These are phyloP conservation scores for Paramecium biaurelia DNA, from an alignment of 73 alveolate genomes.

Conservation along the genomic window DNA sequence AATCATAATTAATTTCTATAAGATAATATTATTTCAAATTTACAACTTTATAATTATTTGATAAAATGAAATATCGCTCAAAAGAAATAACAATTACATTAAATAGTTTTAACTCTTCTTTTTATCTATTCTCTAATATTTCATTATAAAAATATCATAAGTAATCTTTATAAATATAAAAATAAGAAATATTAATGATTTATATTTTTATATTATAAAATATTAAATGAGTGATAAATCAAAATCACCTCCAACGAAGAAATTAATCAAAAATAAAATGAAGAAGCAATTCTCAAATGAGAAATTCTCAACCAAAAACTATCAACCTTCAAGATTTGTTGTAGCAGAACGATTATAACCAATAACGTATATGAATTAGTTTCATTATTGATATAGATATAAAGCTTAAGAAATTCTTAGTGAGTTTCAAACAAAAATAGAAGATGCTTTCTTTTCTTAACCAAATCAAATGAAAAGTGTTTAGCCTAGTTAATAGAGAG, in stretches of 20 bases:
- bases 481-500: constrained; percentile 32
- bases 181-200: background rate
- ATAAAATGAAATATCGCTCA: no score
- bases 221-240: constrained; percentile 43
- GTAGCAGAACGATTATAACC: constrained; percentile 36
- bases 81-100: background rate
- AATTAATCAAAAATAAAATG: constrained; percentile 17
- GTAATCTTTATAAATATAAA: background rate
- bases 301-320: background rate
- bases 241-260: constrained; percentile 29
- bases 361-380: background rate
- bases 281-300: background rate
- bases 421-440: constrained; percentile 53
- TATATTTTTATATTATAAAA: background rate
- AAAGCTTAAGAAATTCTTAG: constrained; percentile 53
- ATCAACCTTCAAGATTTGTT: constrained; percentile 39
- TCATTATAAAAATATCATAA: background rate
- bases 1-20: background rate
- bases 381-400: background rate
- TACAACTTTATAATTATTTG: background rate
- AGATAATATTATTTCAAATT: background rate
- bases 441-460: background rate
- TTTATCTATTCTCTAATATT: background rate
- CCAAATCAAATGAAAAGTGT: background rate
- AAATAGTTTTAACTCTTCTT: background rate